phyloP scores from a whole-genome alignment of 129 eudicot species.

The Centella asiatica region DNA sequence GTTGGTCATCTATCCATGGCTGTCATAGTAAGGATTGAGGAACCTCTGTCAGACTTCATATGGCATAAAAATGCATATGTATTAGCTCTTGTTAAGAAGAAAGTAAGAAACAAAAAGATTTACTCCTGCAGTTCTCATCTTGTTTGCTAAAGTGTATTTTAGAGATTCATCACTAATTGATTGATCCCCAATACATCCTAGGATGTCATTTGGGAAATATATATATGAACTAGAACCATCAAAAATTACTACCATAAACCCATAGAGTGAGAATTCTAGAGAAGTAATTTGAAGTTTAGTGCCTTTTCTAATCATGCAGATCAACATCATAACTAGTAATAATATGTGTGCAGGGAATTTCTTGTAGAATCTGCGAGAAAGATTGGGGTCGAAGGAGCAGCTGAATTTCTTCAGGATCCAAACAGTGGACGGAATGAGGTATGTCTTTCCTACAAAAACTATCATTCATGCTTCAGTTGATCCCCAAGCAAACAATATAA shows the following conservation, averaged over 20 bases:
- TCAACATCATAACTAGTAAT: not conserved
- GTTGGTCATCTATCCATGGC: no score
- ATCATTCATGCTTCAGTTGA: not conserved
- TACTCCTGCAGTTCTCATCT: not conserved
- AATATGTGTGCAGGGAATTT: slow-evolving; percentile 47
- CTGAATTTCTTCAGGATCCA: slow-evolving; percentile 79
- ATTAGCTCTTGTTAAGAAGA: not conserved
- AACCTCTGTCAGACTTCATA: not conserved
- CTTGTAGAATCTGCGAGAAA: slow-evolving; percentile 73
- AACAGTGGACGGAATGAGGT: slow-evolving; percentile 76
- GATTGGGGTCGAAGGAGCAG: slow-evolving; percentile 88
- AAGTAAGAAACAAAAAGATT: not conserved
- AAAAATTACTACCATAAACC: not conserved
- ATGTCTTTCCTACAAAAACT: slow-evolving; percentile 3
- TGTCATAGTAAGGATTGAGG: not conserved
- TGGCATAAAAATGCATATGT: not conserved
- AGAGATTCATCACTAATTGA: no score
- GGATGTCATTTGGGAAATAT: no score
- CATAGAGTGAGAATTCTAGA: not conserved
- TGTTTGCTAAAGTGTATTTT: no score
- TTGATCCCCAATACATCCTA: no score
- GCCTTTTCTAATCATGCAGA: not conserved
- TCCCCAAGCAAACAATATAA: not conserved
- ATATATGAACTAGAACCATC: no score
- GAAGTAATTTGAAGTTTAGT: not conserved